These are phyloP conservation scores for Coniella lustricola DNA, from an alignment of 2,329 filamentous ascomycete species.

Conservation along the genomic window DNA sequence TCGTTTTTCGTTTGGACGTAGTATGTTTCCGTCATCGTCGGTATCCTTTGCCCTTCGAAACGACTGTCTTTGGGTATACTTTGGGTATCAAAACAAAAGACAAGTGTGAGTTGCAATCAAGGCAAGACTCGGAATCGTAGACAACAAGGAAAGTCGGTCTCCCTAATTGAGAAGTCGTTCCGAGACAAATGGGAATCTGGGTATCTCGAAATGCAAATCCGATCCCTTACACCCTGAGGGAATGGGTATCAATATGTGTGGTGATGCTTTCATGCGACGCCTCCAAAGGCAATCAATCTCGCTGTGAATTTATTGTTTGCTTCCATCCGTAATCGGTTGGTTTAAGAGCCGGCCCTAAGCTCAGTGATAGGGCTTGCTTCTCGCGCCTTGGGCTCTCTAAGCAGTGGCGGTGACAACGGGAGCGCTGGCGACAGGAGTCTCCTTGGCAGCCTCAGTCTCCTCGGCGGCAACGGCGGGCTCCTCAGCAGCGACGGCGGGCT, in stretches of 20 bases:
- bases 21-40: slow-evolving; percentile 17
- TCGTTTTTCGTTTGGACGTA: slow-evolving; percentile 4
- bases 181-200: slow-evolving; percentile 37
- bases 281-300: slow-evolving; percentile 21
- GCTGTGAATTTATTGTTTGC: slow-evolving; percentile 21
- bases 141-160: slow-evolving; percentile 18
- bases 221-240: slow-evolving; percentile 28
- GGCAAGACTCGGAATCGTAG: slow-evolving; percentile 18
- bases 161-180: slow-evolving; percentile 15
- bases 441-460: slow-evolving; percentile 21
- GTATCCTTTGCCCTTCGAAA: slow-evolving; percentile 21
- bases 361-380: slow-evolving; percentile 11
- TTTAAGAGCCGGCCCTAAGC: slow-evolving; percentile 18
- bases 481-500: slow-evolving; percentile 22
- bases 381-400: slow-evolving; percentile 27
- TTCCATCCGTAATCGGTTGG: slow-evolving; percentile 14
- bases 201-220: slow-evolving; percentile 54
- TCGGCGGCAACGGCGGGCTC: slow-evolving; percentile 23
- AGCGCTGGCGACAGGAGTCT: slow-evolving; percentile 34
- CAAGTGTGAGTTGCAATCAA: slow-evolving; percentile 21
- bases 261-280: slow-evolving; percentile 18
- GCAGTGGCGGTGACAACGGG: slow-evolving; percentile 46
- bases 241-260: slow-evolving; percentile 16
- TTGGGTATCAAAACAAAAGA: slow-evolving; percentile 31
- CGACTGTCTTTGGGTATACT: slow-evolving; percentile 27